Evolutionary conservation across 495 filamentous ascomycete species (phyloP), one percentile per base, ranked within the genome.

Genomic region (Lindgomyces ingoldianus): DNA sequence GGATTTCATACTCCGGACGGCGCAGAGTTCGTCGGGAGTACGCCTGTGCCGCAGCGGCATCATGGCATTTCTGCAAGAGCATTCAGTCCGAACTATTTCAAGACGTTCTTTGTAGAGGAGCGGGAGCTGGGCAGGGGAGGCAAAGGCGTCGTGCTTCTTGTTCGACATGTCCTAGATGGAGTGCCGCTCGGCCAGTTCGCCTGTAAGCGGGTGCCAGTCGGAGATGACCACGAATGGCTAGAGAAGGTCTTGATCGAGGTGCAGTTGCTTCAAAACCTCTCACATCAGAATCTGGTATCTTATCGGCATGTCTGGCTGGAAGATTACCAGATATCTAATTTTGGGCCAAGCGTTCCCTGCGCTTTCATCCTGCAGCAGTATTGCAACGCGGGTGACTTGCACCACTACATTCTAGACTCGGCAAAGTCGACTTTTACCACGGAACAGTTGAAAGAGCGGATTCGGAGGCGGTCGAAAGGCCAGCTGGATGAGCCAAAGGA

Each of bases 281-380:
- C 91, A 0, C 93, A 98, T 73, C 88, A 91, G 64, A 98, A 98
- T 72, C 78, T 98, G n/a, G 95, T 98, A 0, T 94, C 91, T 0
- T 98, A 98, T 73, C 88, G 93, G 6, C 93, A 96, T 76, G 93
- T 96, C 29, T 98, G 94, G 94, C 83, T 98, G 19, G 93, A 98
- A 74, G 87, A 96, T 73, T 85, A 89, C 51, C 85, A 91, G 68
- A 82, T 93, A 21, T 93, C 83, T 64, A 79, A 22, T 36, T 98
- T 98, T 71, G 89, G 91, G 3, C 94, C 95, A 0, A 94, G 87
- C 69, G 91, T 98, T 0, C 91, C 92, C 6, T 97, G 93, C 68
- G 92, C 92, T 18, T 98, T 96, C 71, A 98, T 98, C 47, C 84
- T 98, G 3, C 94, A 98, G 70, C 91, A 98, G 72, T 98, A 96